Percentiles rank a stretch among this genome's conserved stretches.
These are phyloP conservation scores for Colletotrichum lindemuthianum DNA, from an alignment of 2,329 filamentous ascomycete species.

Conservation along the genomic window DNA sequence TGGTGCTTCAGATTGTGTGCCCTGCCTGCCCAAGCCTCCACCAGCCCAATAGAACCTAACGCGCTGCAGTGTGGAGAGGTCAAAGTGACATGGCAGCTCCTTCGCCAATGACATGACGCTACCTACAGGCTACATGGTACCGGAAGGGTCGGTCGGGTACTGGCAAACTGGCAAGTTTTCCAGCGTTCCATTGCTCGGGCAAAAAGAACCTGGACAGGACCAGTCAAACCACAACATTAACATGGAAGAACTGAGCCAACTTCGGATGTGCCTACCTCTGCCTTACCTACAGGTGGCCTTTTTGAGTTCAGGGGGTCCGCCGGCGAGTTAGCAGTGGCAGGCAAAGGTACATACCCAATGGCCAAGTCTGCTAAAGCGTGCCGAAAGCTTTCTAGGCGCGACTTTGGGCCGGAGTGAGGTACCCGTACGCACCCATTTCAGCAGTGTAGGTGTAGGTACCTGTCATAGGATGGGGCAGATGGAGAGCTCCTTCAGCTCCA, in stretches of 20 bases:
- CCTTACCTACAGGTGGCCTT: conserved; percentile 30
- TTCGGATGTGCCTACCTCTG: background rate
- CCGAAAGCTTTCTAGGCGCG: conserved; percentile 18
- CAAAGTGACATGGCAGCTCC: no score
- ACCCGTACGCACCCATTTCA: no score
- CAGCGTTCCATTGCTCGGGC: no score
- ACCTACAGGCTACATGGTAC: no score
- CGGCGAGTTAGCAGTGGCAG: background rate
- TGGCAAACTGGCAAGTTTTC: no score
- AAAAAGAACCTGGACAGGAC: no score
- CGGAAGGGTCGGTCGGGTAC: conserved; percentile 18
- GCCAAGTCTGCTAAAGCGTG: conserved; percentile 27
- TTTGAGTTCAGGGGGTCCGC: conserved; percentile 20
- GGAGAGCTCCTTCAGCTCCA: no score
- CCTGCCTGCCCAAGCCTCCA: conserved; percentile 9
- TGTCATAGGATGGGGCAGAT: no score
- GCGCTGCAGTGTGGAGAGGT: background rate
- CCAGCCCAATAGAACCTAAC: background rate
- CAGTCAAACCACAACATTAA: no score
- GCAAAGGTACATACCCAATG: background rate
- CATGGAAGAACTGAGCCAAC: no score
- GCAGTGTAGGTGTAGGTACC: no score
- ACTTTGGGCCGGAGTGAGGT: conserved; percentile 9
- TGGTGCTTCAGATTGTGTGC: conserved; percentile 21
- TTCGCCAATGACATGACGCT: background rate